A percentile compares a stretch with the other conserved stretches of the same genome.
phyloP scores from a whole-genome alignment of 768 basidiomycete genomes.

The Kwoniella shandongensis region DNA sequence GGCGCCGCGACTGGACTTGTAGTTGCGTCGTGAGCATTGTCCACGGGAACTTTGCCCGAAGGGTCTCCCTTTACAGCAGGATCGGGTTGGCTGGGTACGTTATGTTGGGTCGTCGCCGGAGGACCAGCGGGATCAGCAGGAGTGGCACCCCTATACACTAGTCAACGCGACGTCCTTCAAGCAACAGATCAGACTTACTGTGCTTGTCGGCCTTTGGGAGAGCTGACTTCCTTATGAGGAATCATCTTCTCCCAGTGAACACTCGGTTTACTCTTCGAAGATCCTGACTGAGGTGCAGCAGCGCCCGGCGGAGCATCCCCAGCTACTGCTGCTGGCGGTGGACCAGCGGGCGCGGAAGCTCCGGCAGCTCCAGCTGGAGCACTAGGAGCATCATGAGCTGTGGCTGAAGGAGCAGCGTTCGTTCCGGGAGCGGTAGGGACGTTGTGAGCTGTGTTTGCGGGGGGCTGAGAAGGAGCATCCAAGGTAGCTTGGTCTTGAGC shows the following conservation, averaged over 20 bases:
- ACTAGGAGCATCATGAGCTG: background rate
- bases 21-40: background rate
- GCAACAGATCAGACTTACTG: slow-evolving; percentile 12
- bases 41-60: too few species aligned
- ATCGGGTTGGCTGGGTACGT: slow-evolving; percentile 6
- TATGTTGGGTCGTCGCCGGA: slow-evolving; percentile 3
- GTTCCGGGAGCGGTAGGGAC: slow-evolving; percentile 19
- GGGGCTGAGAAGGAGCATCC: slow-evolving; percentile 1
- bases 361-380: background rate
- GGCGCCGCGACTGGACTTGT: background rate
- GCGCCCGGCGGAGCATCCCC: background rate
- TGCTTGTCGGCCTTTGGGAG: slow-evolving; percentile 6
- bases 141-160: background rate
- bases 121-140: slow-evolving; percentile 4
- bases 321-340: slow-evolving; percentile 2
- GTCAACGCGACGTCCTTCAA: too few species aligned
- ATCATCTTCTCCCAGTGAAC: slow-evolving; percentile 35
- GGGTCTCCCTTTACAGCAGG: too few species aligned
- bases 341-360: background rate
- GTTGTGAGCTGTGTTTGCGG: slow-evolving; percentile 11
- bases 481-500: background rate
- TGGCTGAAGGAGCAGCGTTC: slow-evolving; percentile 1
- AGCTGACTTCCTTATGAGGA: slow-evolving; percentile 23
- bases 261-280: slow-evolving; percentile 18
- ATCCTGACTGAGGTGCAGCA: background rate